These are phyloP conservation scores for Moesziomyces antarcticus DNA, from an alignment of 1,284 basidiomycete species.

Conservation along the genomic window DNA sequence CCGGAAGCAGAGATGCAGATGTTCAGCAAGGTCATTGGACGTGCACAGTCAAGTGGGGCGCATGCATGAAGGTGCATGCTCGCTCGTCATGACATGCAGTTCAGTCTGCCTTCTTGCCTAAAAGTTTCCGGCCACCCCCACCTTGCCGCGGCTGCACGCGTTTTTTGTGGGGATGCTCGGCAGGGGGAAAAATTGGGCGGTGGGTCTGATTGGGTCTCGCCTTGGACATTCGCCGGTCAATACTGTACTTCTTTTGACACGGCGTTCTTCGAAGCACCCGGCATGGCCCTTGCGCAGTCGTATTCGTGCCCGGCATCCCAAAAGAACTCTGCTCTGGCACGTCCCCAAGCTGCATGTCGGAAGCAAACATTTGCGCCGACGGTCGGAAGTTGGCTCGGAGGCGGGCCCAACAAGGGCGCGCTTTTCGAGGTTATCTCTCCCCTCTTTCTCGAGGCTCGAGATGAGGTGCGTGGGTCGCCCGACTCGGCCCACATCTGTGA, in stretches of 20 bases:
- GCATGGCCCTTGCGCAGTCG: not conserved
- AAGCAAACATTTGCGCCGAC: too few relatives aligned
- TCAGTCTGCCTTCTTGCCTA: not conserved
- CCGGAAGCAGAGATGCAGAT: slow-evolving; percentile 11
- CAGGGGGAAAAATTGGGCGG: not conserved
- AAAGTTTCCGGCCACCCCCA: not conserved
- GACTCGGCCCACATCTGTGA: too few relatives aligned
- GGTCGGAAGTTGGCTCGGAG: too few relatives aligned
- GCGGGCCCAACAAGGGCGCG: too few relatives aligned
- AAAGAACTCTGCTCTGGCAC: too few relatives aligned
- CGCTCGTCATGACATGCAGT: not conserved
- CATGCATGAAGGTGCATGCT: not conserved
- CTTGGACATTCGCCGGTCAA: not conserved
- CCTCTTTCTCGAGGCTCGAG: too few relatives aligned
- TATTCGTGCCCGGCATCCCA: not conserved
- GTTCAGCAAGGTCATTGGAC: slow-evolving; percentile 13
- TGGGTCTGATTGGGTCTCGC: not conserved
- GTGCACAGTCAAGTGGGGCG: not conserved
- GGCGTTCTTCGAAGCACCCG: too few relatives aligned
- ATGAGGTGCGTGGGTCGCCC: too few relatives aligned
- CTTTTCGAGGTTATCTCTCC: too few relatives aligned
- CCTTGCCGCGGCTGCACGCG: too few relatives aligned
- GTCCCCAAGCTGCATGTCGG: too few relatives aligned
- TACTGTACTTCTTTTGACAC: not conserved
- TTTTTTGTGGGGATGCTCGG: not conserved